These are phyloP conservation scores for Parietaria judaica DNA, from an alignment of 306 rosid species.

Conservation along the genomic window DNA sequence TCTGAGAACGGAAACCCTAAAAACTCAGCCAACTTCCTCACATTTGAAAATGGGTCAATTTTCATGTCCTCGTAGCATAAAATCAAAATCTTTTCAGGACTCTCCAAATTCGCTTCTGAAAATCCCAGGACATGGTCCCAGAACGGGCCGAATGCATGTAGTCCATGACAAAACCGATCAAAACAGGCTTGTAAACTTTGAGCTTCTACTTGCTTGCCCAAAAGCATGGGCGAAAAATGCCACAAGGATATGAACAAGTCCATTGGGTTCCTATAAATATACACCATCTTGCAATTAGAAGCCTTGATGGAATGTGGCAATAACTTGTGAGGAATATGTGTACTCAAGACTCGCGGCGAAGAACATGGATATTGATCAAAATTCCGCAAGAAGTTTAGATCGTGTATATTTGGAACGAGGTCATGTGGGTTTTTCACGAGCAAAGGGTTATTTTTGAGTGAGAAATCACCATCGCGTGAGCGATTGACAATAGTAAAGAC, in stretches of 20 bases:
- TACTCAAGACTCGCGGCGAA: slow-evolving; percentile 11
- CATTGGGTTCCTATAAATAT: slow-evolving; percentile 39
- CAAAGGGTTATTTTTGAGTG: background rate
- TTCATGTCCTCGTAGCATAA: slow-evolving; percentile 42
- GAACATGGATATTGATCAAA: background rate
- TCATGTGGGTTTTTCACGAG: slow-evolving; percentile 10
- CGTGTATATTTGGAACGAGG: slow-evolving; percentile 2
- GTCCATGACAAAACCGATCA: slow-evolving; percentile 9
- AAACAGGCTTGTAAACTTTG: slow-evolving; percentile 25
- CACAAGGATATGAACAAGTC: slow-evolving; percentile 35
- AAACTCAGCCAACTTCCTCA: slow-evolving; percentile 33
- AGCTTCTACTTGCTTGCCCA: background rate
- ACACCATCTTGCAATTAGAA: slow-evolving; percentile 17
- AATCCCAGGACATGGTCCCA: slow-evolving; percentile 31
- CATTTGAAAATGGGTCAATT: background rate
- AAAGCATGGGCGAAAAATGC: background rate
- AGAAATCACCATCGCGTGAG: background rate
- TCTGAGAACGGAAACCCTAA: slow-evolving; percentile 28
- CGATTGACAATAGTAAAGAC: slow-evolving; percentile 9
- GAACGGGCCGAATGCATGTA: background rate
- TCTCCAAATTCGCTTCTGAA: slow-evolving; percentile 35
- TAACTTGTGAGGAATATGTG: slow-evolving; percentile 10
- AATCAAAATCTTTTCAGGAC: slow-evolving; percentile 34
- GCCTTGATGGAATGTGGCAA: slow-evolving; percentile 1
- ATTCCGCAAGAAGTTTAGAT: background rate